These are phyloP conservation scores for Apiotrichum veenhuisii DNA, from an alignment of 1,284 basidiomycete species.

Conservation along the genomic window DNA sequence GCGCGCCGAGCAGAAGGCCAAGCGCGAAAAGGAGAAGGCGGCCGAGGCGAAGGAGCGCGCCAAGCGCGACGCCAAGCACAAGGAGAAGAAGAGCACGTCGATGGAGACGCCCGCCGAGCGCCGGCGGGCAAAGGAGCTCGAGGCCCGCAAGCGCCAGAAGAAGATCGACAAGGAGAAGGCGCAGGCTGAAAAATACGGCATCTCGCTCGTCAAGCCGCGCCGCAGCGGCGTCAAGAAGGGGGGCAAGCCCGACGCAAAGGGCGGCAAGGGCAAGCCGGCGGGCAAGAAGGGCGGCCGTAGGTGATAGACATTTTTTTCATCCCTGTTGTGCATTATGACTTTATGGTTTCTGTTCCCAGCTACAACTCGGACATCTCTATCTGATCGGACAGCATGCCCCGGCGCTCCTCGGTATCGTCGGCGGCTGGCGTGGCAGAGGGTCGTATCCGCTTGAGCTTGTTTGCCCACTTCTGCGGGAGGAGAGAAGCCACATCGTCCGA, in stretches of 20 bases:
- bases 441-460: neutral
- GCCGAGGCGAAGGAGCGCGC: slow-evolving; percentile 23
- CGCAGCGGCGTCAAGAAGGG: too few relatives aligned
- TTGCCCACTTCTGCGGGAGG: slow-evolving; percentile 11
- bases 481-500: slow-evolving; percentile 24
- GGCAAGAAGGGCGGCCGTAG: slow-evolving; percentile 4
- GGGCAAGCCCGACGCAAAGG: slow-evolving; percentile 13
- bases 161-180: slow-evolving; percentile 44
- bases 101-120: slow-evolving; percentile 44
- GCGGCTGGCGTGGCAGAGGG: neutral
- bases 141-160: slow-evolving; percentile 37
- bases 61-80: slow-evolving; percentile 21
- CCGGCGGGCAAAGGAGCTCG: slow-evolving; percentile 44
- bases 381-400: slow-evolving; percentile 25
- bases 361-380: slow-evolving; percentile 34
- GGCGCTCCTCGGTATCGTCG: slow-evolving; percentile 14
- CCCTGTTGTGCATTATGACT: slow-evolving; percentile 6
- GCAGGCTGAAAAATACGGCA: slow-evolving; percentile 9
- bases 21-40: slow-evolving; percentile 17
- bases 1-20: slow-evolving; percentile 33
- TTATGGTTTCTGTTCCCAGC: neutral
- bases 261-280: slow-evolving; percentile 20
- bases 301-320: neutral
- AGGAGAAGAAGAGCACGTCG: slow-evolving; percentile 29
- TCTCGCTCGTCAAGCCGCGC: slow-evolving; percentile 12